Conservation (phyloP, 148 eudicot genomes). For the Rhododendron mucronatum region DNA sequence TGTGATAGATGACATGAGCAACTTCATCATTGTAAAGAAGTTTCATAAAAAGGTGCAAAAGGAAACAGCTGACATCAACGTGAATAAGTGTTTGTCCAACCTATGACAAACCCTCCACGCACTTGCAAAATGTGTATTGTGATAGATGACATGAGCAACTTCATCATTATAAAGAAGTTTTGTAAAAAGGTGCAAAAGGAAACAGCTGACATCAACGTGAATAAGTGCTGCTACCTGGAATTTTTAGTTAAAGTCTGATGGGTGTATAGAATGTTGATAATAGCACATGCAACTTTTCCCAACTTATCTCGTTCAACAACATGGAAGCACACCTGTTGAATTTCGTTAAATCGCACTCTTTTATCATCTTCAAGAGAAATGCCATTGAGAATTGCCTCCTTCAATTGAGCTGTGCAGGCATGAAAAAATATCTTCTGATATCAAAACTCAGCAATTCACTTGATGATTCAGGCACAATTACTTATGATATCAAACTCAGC, state of each 20-base stretch:
- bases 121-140: not conserved
- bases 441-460: not conserved
- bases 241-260: not conserved
- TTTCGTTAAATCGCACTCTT: conserved; percentile 77
- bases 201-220: not conserved
- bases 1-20: not conserved
- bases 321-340: conserved; percentile 68
- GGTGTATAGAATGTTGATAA: not conserved
- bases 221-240: not conserved
- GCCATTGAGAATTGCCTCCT: conserved; percentile 89
- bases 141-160: not conserved
- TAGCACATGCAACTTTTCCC: not conserved
- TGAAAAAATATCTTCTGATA: conserved; percentile 3
- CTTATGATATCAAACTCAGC: not conserved
- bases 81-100: not conserved
- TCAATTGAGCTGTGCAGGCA: conserved; percentile 58
- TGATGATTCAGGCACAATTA: not conserved
- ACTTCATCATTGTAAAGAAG: not conserved
- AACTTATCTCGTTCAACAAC: not conserved
- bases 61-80: not conserved
- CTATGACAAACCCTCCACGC: too few relatives aligned
- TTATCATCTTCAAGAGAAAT: conserved; percentile 88
- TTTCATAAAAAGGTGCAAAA: not conserved
- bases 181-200: not conserved
- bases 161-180: not conserved